Base-by-base conservation (phyloP, 169 alveolate species). In the Plasmodium inui region DNA sequence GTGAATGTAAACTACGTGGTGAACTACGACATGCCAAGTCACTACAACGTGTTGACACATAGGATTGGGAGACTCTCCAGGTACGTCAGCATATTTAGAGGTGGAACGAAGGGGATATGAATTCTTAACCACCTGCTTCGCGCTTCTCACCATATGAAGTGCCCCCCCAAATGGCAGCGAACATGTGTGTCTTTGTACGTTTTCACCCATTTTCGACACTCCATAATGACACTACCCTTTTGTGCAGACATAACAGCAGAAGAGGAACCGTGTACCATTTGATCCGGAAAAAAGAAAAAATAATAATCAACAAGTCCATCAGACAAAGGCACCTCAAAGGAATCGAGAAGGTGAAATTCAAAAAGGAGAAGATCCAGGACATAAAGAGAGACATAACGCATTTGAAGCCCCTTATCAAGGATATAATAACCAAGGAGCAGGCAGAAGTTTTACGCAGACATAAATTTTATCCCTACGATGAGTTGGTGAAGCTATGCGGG, bases 11-110 rank as follows among this genome's bases (percentile, higher is more conserved):
- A 93, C 71, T 96, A 83, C 89, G 98, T 98, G 4, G 96, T 98
- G 30, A 98, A 98, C 95, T 98, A 96, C 85, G 99, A 98, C 81
- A 96, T 98, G 96, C 99, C 99, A 6, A 95, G 71, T 34, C 92
- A 96, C 72, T 89, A 89, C 26, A 89, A 89, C 76, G 74, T 79
- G 14, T 89, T 89, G 30, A 89, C 90, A 0, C 89, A 89, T 78
- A 89, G 94, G 57, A 41, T 79, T n/a, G 94, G 94, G 55, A 37
- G 94, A 73, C 82, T 89, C 30, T 50, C 83, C 26, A 89, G 94
- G 94, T 89, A 89, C n/a, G 19, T 37, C 22, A 67, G 3, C 14
- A 26, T 55, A 12, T 41, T n/a, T 17, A 19, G 32, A 53, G 37
- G 78, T 55, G 50, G 32, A 79, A 79, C 19, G 32, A 79, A 79